Conservation (phyloP, 2,329 filamentous ascomycete species). For the Aureobasidium leucospermi region DNA sequence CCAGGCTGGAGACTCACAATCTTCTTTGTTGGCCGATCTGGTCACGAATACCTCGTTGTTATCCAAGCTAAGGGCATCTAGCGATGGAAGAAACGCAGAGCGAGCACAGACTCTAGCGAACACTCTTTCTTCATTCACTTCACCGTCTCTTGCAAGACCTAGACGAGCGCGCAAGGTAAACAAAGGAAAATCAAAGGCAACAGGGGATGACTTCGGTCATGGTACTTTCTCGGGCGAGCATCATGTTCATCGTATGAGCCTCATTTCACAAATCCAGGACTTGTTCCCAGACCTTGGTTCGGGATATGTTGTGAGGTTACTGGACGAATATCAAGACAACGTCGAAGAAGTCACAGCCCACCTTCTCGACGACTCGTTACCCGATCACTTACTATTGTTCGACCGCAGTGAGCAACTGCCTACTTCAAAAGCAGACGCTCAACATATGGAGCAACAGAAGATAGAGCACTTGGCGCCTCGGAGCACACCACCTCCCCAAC, state of each 20-base stretch:
- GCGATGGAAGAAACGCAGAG: conserved; percentile 44
- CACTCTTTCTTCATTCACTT: conserved; percentile 52
- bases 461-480: conserved; percentile 46
- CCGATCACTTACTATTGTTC: conserved; percentile 55
- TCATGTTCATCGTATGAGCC: conserved; percentile 74
- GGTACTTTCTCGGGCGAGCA: conserved; percentile 39
- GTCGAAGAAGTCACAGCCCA: conserved; percentile 74
- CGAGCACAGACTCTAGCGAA: conserved; percentile 55
- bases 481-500: conserved; percentile 48
- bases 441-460: conserved; percentile 15
- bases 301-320: conserved; percentile 68
- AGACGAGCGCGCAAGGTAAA: conserved; percentile 50
- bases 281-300: conserved; percentile 83
- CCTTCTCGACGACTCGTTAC: conserved; percentile 70
- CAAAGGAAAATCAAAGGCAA: conserved; percentile 55
- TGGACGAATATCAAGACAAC: conserved; percentile 72
- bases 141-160: conserved; percentile 45
- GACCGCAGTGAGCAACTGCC: conserved; percentile 60
- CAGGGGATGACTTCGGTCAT: conserved; percentile 27
- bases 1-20: conserved; percentile 56
- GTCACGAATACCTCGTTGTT: conserved; percentile 74
- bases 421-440: conserved; percentile 17
- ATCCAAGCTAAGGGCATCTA: conserved; percentile 50
- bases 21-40: conserved; percentile 70
- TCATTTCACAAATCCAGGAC: conserved; percentile 86